Base-by-base conservation (phyloP, 371 early-diverging fungal genomes). In the Saksenaea oblongispora region DNA sequence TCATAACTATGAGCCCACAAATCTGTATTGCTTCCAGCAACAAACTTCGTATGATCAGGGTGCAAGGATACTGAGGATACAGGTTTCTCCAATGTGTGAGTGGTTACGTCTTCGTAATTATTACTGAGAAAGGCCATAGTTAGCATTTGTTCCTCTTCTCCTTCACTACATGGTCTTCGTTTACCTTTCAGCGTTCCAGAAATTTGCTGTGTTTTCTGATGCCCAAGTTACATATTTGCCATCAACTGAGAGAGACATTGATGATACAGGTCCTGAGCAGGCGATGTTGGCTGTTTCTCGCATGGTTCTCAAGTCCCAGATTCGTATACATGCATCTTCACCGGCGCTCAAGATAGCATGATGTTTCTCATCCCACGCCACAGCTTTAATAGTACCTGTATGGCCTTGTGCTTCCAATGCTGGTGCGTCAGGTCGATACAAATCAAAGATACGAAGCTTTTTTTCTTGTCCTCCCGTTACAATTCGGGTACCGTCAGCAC, bases 381-480 rank as follows among this genome's bases (percentile, higher is more conserved):
- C 87, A 22, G 84, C 84, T 59, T 89, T 87, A 61, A 93, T 85
- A 34, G 89, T 84, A 22, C 83, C 84, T 22, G 75, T 69, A 67
- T 89, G 88, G 0, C 85, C 87, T 11, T 80, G 82, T n/a, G 84
- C 67, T 15, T 78, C 72, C 26, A 82, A 34, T 36, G 86, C 65
- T 27, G 84, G 69, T 15, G 81, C 74, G 35, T 88, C 88, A 7
- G 90, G 87, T 27, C 85, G 70, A 62, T 87, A 83, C 36, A 94
- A 66, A 67, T 95, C 95, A 73, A 88, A 94, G 44, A 94, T 77
- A 14, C 91, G 78, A n/a, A 94, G 69, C 24, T 85, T 83, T 71
- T 91, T 87, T 73, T 95, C 94, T 62, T 83, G 78, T 15, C 93
- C 93, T 34, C 92, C 95, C 1, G 94, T 93, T 7, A 91, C 76